Base-by-base conservation (phyloP, 164 flowering plant genomes). In the Platanus orientalis region DNA sequence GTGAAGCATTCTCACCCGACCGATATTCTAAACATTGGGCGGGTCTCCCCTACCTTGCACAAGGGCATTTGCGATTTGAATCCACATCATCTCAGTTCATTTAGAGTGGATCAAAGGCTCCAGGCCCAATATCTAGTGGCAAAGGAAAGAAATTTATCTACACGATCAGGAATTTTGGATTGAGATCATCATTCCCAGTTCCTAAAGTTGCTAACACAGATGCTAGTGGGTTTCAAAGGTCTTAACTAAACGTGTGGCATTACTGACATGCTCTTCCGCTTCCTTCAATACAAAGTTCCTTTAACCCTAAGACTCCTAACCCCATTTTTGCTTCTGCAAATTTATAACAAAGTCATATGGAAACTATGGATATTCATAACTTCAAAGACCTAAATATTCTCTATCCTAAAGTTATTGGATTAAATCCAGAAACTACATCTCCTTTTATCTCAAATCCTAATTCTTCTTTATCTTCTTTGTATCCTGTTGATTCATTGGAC, bases 221-320 rank as follows among this genome's bases (percentile, higher is more conserved):
- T 0, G 85, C 87, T 55, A 71, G 62, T 76, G 87, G 83, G 19
- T 83, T 66, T 66, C 86, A 74, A 65, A 79, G 81, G 75, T 72
- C 76, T 66, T 84, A 84, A 26, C 82, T 79, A 16, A 72, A 65
- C 63, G 17, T 75, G n/a, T n/a, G n/a, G n/a, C n/a, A n/a, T n/a
- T n/a, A n/a, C n/a, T n/a, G n/a, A n/a, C n/a, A n/a, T n/a, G n/a
- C n/a, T n/a, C n/a, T n/a, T n/a, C n/a, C n/a, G n/a, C n/a, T n/a
- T n/a, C n/a, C n/a, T n/a, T n/a, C n/a, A n/a, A n/a, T n/a, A n/a
- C n/a, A n/a, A n/a, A n/a, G n/a, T n/a, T n/a, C n/a, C n/a, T n/a
- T n/a, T n/a, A n/a, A n/a, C n/a, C n/a, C n/a, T n/a, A n/a, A n/a
- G n/a, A n/a, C n/a, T n/a, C n/a, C n/a, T n/a, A n/a, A n/a, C n/a